A percentile compares a stretch with the other conserved stretches of the same genome.
phyloP scores from a whole-genome alignment of 495 filamentous ascomycete species.

The Penicillium riverlandense region DNA sequence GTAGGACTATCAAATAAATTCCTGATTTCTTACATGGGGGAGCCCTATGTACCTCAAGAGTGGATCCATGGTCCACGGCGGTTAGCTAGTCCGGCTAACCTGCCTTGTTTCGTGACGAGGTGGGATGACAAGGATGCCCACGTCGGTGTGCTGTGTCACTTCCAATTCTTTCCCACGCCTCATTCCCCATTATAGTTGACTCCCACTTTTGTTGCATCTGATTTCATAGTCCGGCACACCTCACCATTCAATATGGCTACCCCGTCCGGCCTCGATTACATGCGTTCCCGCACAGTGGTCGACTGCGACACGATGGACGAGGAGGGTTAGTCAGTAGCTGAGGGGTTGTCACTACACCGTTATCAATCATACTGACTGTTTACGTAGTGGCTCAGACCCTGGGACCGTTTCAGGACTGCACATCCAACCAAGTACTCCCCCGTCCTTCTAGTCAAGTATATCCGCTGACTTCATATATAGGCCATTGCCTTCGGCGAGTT shows the following conservation, averaged over 20 bases:
- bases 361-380: background rate
- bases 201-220: too few species aligned
- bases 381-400: slow-evolving; percentile 43
- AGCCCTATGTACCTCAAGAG: too few species aligned
- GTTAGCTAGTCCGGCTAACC: too few species aligned
- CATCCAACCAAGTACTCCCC: slow-evolving; percentile 53
- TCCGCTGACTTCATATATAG: slow-evolving; percentile 4
- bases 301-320: slow-evolving; percentile 57
- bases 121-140: too few species aligned
- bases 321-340: slow-evolving; percentile 32
- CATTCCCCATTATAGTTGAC: too few species aligned
- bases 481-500: slow-evolving; percentile 56
- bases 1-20: background rate
- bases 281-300: slow-evolving; percentile 44
- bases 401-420: slow-evolving; percentile 57
- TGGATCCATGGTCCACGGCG: too few species aligned
- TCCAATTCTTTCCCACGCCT: too few species aligned
- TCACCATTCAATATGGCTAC: slow-evolving; percentile 9
- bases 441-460: background rate
- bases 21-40: background rate
- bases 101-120: too few species aligned
- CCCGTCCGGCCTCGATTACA: slow-evolving; percentile 23
- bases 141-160: too few species aligned
- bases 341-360: background rate
- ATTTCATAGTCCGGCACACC: background rate